phyloP scores from a whole-genome alignment of 768 basidiomycete species.

The Suillus ampliporus region DNA sequence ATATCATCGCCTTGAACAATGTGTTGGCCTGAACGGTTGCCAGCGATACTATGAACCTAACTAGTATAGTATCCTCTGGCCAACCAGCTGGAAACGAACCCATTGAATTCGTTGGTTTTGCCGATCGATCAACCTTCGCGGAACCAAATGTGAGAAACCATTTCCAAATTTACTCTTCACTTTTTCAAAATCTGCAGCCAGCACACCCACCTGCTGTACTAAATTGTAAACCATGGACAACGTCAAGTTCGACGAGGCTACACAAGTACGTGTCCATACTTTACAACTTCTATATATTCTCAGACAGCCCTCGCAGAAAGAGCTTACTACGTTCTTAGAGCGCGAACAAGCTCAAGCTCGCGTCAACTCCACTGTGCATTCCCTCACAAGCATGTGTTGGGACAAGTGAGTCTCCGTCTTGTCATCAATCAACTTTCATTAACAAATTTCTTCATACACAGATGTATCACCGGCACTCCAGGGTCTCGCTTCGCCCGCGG shows the following conservation, averaged over 20 bases:
- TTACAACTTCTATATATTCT: slow-evolving; percentile 11
- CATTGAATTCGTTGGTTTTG: slow-evolving; percentile 2
- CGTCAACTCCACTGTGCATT: slow-evolving; percentile 73
- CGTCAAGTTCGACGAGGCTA: slow-evolving; percentile 75
- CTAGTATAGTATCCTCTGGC: slow-evolving; percentile 3
- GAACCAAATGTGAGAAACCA: slow-evolving; percentile 13
- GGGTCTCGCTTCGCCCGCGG: slow-evolving; percentile 77
- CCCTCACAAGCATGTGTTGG: slow-evolving; percentile 87
- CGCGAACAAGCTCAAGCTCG: slow-evolving; percentile 81
- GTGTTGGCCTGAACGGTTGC: background rate
- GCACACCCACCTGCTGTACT: too few relatives aligned
- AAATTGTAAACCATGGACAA: slow-evolving; percentile 47
- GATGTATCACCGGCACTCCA: slow-evolving; percentile 82
- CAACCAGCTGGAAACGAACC: background rate
- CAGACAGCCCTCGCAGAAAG: slow-evolving; percentile 60
- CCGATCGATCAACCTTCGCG: slow-evolving; percentile 18
- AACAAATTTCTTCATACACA: slow-evolving; percentile 46
- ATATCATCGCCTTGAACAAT: background rate
- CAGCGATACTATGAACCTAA: slow-evolving; percentile 1
- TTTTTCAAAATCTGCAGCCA: slow-evolving; percentile 1
- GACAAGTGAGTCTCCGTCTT: slow-evolving; percentile 69
- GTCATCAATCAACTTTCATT: background rate
- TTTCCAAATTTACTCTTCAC: slow-evolving; percentile 21
- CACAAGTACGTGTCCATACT: slow-evolving; percentile 55
- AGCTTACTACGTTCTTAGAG: slow-evolving; percentile 79